Conservation (phyloP, 495 filamentous ascomycete species). For the Elasticomyces elasticus region DNA sequence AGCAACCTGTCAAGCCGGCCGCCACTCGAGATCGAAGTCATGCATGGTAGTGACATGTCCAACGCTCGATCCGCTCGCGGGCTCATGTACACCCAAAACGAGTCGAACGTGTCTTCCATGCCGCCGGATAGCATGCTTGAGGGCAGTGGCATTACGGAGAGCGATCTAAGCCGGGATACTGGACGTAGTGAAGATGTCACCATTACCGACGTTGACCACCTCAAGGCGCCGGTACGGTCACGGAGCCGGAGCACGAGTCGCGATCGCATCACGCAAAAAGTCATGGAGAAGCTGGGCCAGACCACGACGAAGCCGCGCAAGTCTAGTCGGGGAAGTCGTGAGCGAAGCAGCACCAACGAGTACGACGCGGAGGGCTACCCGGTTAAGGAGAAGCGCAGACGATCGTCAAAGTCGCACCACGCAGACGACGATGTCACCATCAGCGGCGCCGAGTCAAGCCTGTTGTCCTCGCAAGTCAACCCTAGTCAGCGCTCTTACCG, state of each 20-base stretch:
- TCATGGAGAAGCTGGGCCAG: slow-evolving; percentile 50
- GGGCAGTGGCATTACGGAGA: slow-evolving; percentile 30
- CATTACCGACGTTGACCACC: slow-evolving; percentile 37
- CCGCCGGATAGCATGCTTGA: slow-evolving; percentile 86
- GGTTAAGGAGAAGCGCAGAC: slow-evolving; percentile 36
- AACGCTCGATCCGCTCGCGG: slow-evolving; percentile 35
- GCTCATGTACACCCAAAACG: slow-evolving; percentile 51
- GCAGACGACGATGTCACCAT: slow-evolving; percentile 51
- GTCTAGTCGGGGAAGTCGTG: slow-evolving; percentile 34
- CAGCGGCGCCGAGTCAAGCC: slow-evolving; percentile 63
- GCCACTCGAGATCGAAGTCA: slow-evolving; percentile 78
- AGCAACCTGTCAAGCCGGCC: slow-evolving; percentile 55
- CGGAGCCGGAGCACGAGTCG: slow-evolving; percentile 64
- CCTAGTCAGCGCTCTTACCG: slow-evolving; percentile 62
- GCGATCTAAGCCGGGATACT: slow-evolving; percentile 48
- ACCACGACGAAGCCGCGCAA: slow-evolving; percentile 34
- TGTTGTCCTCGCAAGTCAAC: slow-evolving; percentile 61
- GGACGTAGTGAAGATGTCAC: slow-evolving; percentile 31
- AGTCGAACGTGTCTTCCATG: slow-evolving; percentile 84
- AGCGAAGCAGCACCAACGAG: slow-evolving; percentile 53
- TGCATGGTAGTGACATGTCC: slow-evolving; percentile 50
- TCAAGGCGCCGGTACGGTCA: slow-evolving; percentile 53
- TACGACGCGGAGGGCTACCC: slow-evolving; percentile 44
- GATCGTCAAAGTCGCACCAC: slow-evolving; percentile 45
- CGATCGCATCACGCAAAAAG: slow-evolving; percentile 61